phyloP scores from a whole-genome alignment of 2,329 filamentous ascomycete species.

The Penicillium sp. region DNA sequence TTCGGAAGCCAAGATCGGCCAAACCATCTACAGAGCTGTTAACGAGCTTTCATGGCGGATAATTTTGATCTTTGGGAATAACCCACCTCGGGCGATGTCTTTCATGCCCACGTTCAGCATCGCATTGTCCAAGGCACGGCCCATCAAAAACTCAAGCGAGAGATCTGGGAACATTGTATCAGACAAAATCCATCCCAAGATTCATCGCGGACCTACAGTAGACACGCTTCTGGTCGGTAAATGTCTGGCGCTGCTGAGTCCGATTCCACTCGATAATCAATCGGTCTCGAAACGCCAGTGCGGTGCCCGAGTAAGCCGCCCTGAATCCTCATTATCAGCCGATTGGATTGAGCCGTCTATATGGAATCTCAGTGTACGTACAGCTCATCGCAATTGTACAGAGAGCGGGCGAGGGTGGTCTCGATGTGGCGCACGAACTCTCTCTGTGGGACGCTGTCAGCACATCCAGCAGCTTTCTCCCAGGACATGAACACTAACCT shows the following conservation, averaged over 20 bases:
- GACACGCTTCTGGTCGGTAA: constrained; percentile 86
- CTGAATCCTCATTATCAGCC: constrained; percentile 41
- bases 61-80: background rate
- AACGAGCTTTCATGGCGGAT: background rate
- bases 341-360: background rate
- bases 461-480: background rate
- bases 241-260: constrained; percentile 95
- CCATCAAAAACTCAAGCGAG: constrained; percentile 97
- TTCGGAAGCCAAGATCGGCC: constrained; percentile 87
- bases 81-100: constrained; percentile 76
- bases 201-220: constrained; percentile 67
- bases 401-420: constrained; percentile 90
- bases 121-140: constrained; percentile 93
- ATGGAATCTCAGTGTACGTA: constrained; percentile 38
- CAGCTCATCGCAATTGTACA: constrained; percentile 97
- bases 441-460: constrained; percentile 56
- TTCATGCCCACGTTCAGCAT: constrained; percentile 96
- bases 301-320: constrained; percentile 89
- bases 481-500: constrained; percentile 44
- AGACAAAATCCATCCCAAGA: constrained; percentile 3
- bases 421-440: constrained; percentile 94
- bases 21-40: constrained; percentile 71
- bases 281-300: constrained; percentile 89
- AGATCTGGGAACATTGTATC: constrained; percentile 62
- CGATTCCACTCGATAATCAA: constrained; percentile 97